These are phyloP conservation scores for Euphorbia corollata DNA, from an alignment of 441 rosid genomes.

Conservation along the genomic window DNA sequence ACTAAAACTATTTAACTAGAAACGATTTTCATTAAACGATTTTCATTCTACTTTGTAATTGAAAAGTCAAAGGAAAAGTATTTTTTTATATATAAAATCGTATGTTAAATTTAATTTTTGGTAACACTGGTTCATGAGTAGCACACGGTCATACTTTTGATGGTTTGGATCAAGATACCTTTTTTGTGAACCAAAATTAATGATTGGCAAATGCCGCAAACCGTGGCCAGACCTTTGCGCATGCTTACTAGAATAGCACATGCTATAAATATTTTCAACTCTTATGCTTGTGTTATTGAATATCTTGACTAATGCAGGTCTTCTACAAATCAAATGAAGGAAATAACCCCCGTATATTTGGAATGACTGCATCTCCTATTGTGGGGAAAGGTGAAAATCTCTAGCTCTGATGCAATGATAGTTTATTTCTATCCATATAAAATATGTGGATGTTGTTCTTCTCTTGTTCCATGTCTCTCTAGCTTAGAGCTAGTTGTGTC, in stretches of 20 bases:
- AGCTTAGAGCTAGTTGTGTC: background rate
- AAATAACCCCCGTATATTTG: constrained; percentile 79
- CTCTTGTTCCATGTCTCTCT: background rate
- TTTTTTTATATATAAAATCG: background rate
- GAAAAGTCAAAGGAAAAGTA: background rate
- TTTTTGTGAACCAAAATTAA: background rate
- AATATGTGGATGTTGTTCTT: background rate
- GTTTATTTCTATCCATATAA: background rate
- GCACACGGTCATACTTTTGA: background rate
- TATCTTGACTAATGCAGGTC: constrained; percentile 41
- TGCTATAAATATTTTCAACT: background rate
- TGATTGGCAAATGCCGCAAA: background rate
- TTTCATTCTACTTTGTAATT: background rate
- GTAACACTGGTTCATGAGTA: background rate
- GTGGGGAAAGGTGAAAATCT: constrained; percentile 76
- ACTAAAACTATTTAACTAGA: too few relatives aligned
- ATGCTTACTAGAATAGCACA: background rate
- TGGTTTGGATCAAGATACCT: background rate
- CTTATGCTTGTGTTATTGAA: constrained; percentile 16
- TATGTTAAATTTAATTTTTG: too few relatives aligned
- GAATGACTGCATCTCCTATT: constrained; percentile 98
- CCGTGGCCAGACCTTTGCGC: background rate
- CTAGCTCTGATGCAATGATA: constrained; percentile 5
- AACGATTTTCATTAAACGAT: background rate
- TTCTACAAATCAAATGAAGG: constrained; percentile 49